phyloP scores from a whole-genome alignment of 441 rosid genomes.

The Breynia disticha region DNA sequence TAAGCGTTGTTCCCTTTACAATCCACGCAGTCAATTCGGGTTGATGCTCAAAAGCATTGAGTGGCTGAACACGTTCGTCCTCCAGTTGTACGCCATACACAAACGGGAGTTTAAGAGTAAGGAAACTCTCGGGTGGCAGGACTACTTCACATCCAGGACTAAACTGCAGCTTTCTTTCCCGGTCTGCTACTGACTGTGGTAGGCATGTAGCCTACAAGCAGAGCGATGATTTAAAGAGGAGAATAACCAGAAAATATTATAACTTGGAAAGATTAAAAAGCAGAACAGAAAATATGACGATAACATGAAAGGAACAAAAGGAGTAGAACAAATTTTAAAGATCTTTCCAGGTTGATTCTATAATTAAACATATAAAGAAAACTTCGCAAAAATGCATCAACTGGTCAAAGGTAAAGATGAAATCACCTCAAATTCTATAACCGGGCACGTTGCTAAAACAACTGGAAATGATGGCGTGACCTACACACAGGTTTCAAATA shows the following conservation, averaged over 20 bases:
- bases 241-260: neutral
- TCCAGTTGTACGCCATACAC: constrained; percentile 60
- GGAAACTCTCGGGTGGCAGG: constrained; percentile 81
- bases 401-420: constrained; percentile 10
- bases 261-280: neutral
- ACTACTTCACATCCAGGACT: constrained; percentile 57
- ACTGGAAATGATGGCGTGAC: constrained; percentile 73
- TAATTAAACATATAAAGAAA: neutral
- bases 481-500: constrained; percentile 33
- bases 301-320: neutral
- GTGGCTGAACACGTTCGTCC: constrained; percentile 42
- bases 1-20: constrained; percentile 47
- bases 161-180: constrained; percentile 47
- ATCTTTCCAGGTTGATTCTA: neutral
- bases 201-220: constrained; percentile 52
- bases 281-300: neutral
- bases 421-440: constrained; percentile 65
- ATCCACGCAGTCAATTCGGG: constrained; percentile 87
- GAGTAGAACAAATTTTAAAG: neutral
- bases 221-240: neutral
- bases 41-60: constrained; percentile 48
- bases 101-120: constrained; percentile 64
- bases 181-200: constrained; percentile 34
- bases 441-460: constrained; percentile 54
- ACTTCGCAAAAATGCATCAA: neutral